Evolutionary conservation across 2,329 filamentous ascomycete genomes (phyloP).

Genomic region (Fusarium gaditjirri): DNA sequence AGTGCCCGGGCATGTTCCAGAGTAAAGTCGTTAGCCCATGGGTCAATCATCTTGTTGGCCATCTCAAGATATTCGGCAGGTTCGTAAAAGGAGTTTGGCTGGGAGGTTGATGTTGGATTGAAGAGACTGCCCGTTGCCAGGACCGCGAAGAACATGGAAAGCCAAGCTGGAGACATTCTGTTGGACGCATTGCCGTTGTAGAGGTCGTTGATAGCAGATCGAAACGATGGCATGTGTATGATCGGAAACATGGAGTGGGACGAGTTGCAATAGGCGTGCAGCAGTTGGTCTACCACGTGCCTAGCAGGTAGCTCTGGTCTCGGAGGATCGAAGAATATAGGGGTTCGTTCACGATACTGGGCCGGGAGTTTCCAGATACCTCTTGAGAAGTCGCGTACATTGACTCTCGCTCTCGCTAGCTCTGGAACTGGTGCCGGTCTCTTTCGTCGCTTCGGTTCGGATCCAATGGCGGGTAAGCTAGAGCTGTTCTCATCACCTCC

Average conservation of each 20-base stretch:
- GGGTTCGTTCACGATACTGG: constrained; percentile 67
- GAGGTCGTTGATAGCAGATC: constrained; percentile 78
- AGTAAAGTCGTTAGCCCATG: constrained; percentile 82
- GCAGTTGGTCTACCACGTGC: constrained; percentile 74
- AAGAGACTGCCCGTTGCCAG: constrained; percentile 86
- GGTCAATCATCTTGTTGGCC: constrained; percentile 76
- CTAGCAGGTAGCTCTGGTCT: constrained; percentile 77
- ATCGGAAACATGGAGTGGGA: constrained; percentile 86
- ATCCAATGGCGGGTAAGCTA: constrained; percentile 72
- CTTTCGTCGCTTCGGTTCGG: constrained; percentile 72
- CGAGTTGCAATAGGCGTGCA: constrained; percentile 79
- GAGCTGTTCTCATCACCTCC: constrained; percentile 61
- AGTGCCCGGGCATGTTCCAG: constrained; percentile 80
- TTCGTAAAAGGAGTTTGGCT: constrained; percentile 64
- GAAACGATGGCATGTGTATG: constrained; percentile 87
- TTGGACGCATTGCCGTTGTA: constrained; percentile 72
- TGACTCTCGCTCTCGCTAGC: constrained; percentile 75
- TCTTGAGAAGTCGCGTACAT: constrained; percentile 77
- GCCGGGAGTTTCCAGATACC: constrained; percentile 84
- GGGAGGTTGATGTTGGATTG: constrained; percentile 63
- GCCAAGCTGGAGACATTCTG: constrained; percentile 72
- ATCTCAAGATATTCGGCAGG: constrained; percentile 75
- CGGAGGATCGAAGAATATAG: constrained; percentile 61
- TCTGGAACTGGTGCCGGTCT: constrained; percentile 72
- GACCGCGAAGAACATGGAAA: constrained; percentile 83